Conservation (phyloP, 345 rosid genomes). For the Syzygium jambos region DNA sequence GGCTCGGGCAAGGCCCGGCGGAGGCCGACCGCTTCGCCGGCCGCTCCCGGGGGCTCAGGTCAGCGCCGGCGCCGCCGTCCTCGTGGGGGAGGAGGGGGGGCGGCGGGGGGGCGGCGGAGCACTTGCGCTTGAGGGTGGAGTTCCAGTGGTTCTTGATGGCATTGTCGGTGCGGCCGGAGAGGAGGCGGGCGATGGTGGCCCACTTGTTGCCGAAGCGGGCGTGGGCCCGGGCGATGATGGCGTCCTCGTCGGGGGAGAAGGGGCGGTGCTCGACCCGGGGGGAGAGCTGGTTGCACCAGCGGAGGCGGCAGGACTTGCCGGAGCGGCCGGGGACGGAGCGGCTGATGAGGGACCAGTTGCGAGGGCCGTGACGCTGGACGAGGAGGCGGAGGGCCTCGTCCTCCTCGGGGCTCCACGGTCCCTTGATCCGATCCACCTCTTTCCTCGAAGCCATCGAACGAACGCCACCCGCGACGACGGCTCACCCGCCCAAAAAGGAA, state of each 20-base stretch:
- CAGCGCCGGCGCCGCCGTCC: constrained; percentile 38
- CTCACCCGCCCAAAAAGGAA: not conserved
- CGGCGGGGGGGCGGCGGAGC: not conserved
- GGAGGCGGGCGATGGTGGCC: constrained; percentile 90
- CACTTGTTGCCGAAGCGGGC: constrained; percentile 84
- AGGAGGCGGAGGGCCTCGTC: constrained; percentile 63
- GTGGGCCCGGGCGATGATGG: constrained; percentile 65
- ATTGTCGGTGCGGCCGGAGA: constrained; percentile 84
- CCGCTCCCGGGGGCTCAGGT: constrained; percentile 11
- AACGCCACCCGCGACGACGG: not conserved
- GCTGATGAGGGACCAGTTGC: constrained; percentile 91
- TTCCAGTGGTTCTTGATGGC: constrained; percentile 93
- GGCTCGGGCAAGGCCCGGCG: constrained; percentile 51
- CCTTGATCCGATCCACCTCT: constrained; percentile 72
- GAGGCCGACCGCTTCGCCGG: constrained; percentile 57
- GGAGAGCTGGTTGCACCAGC: constrained; percentile 96
- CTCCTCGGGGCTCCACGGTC: constrained; percentile 95
- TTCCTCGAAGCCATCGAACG: not conserved
- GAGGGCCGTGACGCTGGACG: constrained; percentile 64
- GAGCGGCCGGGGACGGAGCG: constrained; percentile 88
- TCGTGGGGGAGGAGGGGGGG: constrained; percentile 5
- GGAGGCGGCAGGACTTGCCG: constrained; percentile 76
- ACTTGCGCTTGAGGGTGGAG: constrained; percentile 82
- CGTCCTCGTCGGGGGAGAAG: constrained; percentile 66
- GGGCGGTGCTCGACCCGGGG: constrained; percentile 90